Percentiles rank a stretch among this genome's conserved stretches.
Conservation (phyloP, 2,329 filamentous ascomycete species). For the Pseudocercospora pini-densiflorae region DNA sequence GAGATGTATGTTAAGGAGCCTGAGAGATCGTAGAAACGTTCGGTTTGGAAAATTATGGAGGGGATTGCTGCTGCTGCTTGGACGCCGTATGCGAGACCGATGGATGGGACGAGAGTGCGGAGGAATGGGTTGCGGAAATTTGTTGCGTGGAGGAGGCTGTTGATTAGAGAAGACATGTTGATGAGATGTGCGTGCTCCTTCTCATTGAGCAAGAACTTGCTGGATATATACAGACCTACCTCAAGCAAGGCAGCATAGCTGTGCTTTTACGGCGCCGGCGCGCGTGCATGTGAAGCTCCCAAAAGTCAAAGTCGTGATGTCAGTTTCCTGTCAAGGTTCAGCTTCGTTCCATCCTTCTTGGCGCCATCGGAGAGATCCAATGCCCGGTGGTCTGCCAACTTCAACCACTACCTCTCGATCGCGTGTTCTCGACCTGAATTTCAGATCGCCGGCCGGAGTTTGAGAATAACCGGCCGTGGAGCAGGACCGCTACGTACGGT, state of each 20-base stretch:
- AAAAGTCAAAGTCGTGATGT: conserved; percentile 7
- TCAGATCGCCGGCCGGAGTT: conserved; percentile 5
- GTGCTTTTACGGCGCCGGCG: background rate
- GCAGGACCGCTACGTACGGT: background rate
- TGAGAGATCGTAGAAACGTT: conserved; percentile 71
- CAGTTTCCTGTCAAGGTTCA: background rate
- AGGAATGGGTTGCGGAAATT: conserved; percentile 67
- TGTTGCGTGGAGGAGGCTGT: conserved; percentile 61
- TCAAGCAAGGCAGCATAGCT: background rate
- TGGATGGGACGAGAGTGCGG: conserved; percentile 64
- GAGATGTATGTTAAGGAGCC: conserved; percentile 70
- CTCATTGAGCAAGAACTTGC: no score
- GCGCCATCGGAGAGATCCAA: background rate
- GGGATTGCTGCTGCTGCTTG: conserved; percentile 67
- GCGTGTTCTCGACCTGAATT: background rate
- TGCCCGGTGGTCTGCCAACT: background rate
- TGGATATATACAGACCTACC: background rate
- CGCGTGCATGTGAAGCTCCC: conserved; percentile 2
- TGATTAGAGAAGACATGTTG: conserved; percentile 44
- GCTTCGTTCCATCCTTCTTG: conserved; percentile 5
- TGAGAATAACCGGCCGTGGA: background rate
- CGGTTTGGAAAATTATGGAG: conserved; percentile 63
- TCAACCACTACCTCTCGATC: background rate
- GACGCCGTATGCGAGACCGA: conserved; percentile 66
- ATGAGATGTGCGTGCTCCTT: conserved; percentile 1